Conservation (phyloP, 768 basidiomycete species). For the Collybiopsis luxurians region DNA sequence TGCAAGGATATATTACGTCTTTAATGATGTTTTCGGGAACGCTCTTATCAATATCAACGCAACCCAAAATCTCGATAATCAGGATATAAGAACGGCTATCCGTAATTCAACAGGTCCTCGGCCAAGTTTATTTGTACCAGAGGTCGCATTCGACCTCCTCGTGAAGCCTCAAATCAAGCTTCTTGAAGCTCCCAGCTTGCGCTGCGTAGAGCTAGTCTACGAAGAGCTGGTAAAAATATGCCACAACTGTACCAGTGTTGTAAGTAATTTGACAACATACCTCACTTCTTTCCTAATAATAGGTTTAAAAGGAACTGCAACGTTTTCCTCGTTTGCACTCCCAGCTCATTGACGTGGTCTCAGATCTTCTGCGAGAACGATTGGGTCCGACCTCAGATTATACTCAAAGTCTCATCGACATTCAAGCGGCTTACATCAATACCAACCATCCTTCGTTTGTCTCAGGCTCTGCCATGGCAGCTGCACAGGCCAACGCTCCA, state of each 20-base stretch:
- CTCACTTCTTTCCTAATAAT: constrained; percentile 1
- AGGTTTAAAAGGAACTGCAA: constrained; percentile 75
- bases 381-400: constrained; percentile 97
- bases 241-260: constrained; percentile 93
- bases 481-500: constrained; percentile 21
- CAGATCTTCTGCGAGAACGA: constrained; percentile 91
- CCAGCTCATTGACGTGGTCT: constrained; percentile 95
- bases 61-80: constrained; percentile 84
- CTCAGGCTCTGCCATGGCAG: constrained; percentile 65
- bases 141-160: constrained; percentile 93
- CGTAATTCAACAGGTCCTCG: constrained; percentile 97
- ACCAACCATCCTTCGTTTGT: constrained; percentile 98
- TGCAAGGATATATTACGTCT: constrained; percentile 98
- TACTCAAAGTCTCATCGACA: constrained; percentile 91
- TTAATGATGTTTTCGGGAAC: constrained; percentile 96
- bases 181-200: constrained; percentile 87
- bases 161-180: constrained; percentile 99
- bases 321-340: constrained; percentile 93
- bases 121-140: constrained; percentile 95
- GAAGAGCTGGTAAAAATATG: constrained; percentile 99
- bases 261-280: constrained; percentile 32
- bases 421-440: constrained; percentile 99
- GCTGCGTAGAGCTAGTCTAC: constrained; percentile 97
- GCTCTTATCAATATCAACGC: constrained; percentile 90
- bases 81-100: constrained; percentile 97